These are phyloP conservation scores for Emergomyces orientalis DNA, from an alignment of 2,329 filamentous ascomycete genomes.

Conservation along the genomic window DNA sequence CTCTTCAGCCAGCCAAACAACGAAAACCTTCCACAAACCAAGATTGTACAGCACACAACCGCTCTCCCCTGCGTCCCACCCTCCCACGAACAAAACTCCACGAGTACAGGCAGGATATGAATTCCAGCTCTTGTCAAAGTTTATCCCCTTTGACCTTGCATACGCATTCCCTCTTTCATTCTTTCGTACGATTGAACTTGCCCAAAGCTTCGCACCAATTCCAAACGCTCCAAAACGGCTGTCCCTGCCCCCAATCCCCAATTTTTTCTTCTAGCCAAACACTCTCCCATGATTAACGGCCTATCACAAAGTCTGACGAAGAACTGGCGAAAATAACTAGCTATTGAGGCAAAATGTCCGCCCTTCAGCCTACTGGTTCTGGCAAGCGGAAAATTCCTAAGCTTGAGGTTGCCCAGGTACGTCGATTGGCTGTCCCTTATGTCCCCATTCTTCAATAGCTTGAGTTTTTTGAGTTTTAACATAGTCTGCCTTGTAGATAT, in stretches of 20 bases:
- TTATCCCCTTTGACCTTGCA: not conserved
- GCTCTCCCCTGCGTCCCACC: not conserved
- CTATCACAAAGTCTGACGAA: not conserved
- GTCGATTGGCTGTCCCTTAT: constrained; percentile 10
- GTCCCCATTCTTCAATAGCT: not conserved
- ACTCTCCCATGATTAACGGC: constrained; percentile 12
- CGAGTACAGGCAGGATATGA: not conserved
- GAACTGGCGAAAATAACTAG: not conserved
- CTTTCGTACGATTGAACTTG: constrained; percentile 1
- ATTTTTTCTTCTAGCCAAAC: not conserved
- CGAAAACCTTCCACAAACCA: not conserved
- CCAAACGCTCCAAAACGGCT: not conserved
- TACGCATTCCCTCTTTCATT: constrained; percentile 6
- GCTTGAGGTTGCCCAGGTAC: constrained; percentile 35
- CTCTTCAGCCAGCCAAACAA: constrained; percentile 6
- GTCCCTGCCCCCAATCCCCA: not conserved
- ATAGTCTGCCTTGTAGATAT: constrained; percentile 55
- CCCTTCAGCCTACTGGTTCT: constrained; percentile 23
- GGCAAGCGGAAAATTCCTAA: constrained; percentile 33
- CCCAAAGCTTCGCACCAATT: constrained; percentile 8
- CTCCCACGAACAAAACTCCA: not conserved
- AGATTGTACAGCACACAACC: constrained; percentile 1
- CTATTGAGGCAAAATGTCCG: constrained; percentile 22
- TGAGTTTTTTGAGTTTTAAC: not conserved
- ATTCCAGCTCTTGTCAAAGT: not conserved